Evolutionary conservation across 257 asterid species (phyloP).

Genomic region (Hygrophila difformis): DNA sequence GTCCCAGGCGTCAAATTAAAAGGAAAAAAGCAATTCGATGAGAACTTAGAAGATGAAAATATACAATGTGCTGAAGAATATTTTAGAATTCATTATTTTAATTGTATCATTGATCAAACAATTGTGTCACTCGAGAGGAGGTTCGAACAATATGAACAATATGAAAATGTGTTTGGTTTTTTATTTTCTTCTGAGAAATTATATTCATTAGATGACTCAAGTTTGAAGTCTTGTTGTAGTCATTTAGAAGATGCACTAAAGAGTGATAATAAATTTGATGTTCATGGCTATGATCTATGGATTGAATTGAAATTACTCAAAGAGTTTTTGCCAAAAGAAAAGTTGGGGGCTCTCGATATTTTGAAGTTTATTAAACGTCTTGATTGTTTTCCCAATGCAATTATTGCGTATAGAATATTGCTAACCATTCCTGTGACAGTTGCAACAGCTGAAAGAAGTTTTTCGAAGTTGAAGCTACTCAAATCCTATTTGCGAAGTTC

Average conservation of each 20-base stretch:
- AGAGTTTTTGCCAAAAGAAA: not conserved
- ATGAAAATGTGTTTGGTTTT: conserved; percentile 1
- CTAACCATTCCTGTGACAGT: not conserved
- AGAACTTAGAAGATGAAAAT: too few relatives aligned
- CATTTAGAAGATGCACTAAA: conserved; percentile 1
- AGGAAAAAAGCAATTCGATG: too few relatives aligned
- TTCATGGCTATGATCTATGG: not conserved
- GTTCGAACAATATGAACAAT: not conserved
- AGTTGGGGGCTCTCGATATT: not conserved
- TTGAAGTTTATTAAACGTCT: not conserved
- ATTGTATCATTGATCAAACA: not conserved
- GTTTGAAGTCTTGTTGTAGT: not conserved
- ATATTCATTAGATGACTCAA: not conserved
- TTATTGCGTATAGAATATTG: not conserved
- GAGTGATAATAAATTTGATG: not conserved
- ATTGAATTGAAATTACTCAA: not conserved
- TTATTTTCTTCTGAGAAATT: not conserved
- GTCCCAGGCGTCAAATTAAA: not conserved
- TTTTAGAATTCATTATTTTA: not conserved
- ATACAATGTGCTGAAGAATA: too few relatives aligned
- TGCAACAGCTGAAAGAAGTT: not conserved
- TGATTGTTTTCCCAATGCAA: not conserved
- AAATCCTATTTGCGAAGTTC: not conserved
- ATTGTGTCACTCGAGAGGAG: not conserved
- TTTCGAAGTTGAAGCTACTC: not conserved